These are phyloP conservation scores for Calonectria pseudoreteaudii DNA, from an alignment of 2,329 filamentous ascomycete genomes.

Conservation along the genomic window DNA sequence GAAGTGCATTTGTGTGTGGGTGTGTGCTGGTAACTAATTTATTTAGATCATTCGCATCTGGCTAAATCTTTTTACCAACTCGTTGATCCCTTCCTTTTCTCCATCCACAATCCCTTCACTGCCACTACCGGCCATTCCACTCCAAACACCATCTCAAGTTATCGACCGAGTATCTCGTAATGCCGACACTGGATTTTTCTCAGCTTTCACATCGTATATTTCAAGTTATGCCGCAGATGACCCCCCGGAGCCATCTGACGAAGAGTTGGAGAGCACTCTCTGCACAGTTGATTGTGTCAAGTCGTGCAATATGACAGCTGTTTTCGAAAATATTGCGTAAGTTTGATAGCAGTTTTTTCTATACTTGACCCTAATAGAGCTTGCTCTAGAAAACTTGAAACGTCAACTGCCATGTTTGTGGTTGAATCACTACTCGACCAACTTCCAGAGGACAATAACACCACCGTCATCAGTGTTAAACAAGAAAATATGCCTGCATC, in stretches of 20 bases:
- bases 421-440: slow-evolving; percentile 82
- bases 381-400: slow-evolving; percentile 51
- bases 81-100: slow-evolving; percentile 86
- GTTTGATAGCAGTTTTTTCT: slow-evolving; percentile 42
- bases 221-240: slow-evolving; percentile 99
- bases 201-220: slow-evolving; percentile 94
- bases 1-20: slow-evolving; percentile 51
- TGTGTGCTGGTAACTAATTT: slow-evolving; percentile 30
- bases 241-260: slow-evolving; percentile 95
- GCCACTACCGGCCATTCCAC: slow-evolving; percentile 82
- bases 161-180: slow-evolving; percentile 87
- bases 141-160: slow-evolving; percentile 91
- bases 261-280: slow-evolving; percentile 95
- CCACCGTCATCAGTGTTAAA: slow-evolving; percentile 89
- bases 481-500: slow-evolving; percentile 78
- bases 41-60: slow-evolving; percentile 86
- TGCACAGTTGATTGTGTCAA: slow-evolving; percentile 95
- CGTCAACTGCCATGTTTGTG: slow-evolving; percentile 44
- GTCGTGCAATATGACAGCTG: slow-evolving; percentile 84
- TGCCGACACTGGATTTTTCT: slow-evolving; percentile 87
- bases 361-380: background rate
- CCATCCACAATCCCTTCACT: slow-evolving; percentile 71
- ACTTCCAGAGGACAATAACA: slow-evolving; percentile 84
- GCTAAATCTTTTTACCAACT: slow-evolving; percentile 96
- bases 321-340: slow-evolving; percentile 86